Base-by-base conservation (phyloP, 176 grass and related monocot genomes). In the Eleusine indica region DNA sequence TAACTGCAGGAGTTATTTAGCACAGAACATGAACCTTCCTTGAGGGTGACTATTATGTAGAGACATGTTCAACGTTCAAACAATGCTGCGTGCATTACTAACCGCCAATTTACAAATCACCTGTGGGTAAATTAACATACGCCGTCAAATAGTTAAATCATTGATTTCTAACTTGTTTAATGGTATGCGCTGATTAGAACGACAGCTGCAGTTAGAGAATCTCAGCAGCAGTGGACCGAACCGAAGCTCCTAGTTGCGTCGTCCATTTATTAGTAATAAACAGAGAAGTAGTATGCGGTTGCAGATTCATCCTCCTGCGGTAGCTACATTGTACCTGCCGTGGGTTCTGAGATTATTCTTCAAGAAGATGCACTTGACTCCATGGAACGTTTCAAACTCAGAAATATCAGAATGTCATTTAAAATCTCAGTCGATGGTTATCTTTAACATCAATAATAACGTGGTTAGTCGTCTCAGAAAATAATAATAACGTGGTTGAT, bases 181-280 rank as follows among this genome's bases (percentile, higher is more conserved):
- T 19, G 37, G 1, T 38, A n/a, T 71, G 11, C 13, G 35, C 64
- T 78, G 22, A 66, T 29, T 22, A 77, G 29, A 42, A 5, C 54
- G 12, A 2, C 11, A 65, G 37, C 37, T 7, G 78, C 35, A 39
- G 37, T 43, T 44, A 90, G 6, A 66, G 66, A 78, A 86, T 82
- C 66, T 82, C 66, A 7, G 49, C 18, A 22, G 12, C 6, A 57
- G 56, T 47, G 44, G 42, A 64, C 54, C 54, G 70, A 63, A 72
- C 16, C 51, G 7, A 44, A 52, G 63, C 7, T 18, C 13, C 22
- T 22, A 44, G 19, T 8, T 19, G 51, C 66, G 21, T 68, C n/a
- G 8, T 54, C 56, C 56, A 44, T 70, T 52, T 54, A 17, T 53
- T 52, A 14, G 7, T 43, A 54, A 5, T 28, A 11, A 63, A 64